phyloP scores from a whole-genome alignment of 441 rosid species.

The Pelargonium fulgidum region DNA sequence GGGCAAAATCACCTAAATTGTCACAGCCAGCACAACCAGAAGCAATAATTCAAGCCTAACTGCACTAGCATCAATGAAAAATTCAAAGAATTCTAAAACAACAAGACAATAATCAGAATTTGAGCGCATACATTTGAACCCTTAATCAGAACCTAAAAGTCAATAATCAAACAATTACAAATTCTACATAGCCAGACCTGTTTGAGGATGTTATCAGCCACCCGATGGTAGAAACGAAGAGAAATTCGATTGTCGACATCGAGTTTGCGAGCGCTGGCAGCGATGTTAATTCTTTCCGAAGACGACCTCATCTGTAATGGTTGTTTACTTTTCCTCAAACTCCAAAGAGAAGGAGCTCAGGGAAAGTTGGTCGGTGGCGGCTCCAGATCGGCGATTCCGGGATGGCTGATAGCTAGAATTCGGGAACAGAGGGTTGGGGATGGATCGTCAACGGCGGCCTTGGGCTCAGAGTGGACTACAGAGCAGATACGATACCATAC shows the following conservation, averaged over 20 bases:
- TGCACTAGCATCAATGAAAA: neutral
- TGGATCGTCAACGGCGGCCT: neutral
- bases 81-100: neutral
- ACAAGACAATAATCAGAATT: neutral
- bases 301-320: slow-evolving; percentile 45
- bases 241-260: slow-evolving; percentile 76
- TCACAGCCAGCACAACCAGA: neutral
- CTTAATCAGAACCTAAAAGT: slow-evolving; percentile 1
- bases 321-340: neutral
- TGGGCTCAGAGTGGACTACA: slow-evolving; percentile 10
- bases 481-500: neutral
- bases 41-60: neutral
- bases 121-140: neutral
- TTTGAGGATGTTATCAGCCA: slow-evolving; percentile 81
- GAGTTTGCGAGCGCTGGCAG: slow-evolving; percentile 55
- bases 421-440: neutral
- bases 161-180: neutral
- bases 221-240: slow-evolving; percentile 66
- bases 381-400: slow-evolving; percentile 11
- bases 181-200: slow-evolving; percentile 41
- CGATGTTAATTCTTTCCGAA: slow-evolving; percentile 55
- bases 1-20: neutral
- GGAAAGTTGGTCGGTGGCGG: slow-evolving; percentile 28
- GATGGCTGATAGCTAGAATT: neutral
- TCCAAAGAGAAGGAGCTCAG: slow-evolving; percentile 1